Percentiles rank a stretch among this genome's conserved stretches.
These are phyloP conservation scores for Metschnikowia henanensis DNA, from an alignment of 805 yeast species.

Conservation along the genomic window DNA sequence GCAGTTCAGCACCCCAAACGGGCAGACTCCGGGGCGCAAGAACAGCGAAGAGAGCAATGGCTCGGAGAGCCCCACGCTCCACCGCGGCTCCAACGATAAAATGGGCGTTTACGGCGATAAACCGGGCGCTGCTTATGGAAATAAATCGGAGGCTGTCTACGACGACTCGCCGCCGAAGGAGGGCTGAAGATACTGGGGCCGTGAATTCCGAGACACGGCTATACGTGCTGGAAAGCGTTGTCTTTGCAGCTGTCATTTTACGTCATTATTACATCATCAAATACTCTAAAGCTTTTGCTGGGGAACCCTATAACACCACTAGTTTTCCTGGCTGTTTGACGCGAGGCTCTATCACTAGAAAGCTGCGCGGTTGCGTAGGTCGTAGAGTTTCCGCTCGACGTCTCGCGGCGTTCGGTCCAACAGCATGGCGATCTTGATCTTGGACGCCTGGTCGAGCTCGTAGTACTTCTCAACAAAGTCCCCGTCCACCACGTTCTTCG, in stretches of 20 bases:
- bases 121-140: no score
- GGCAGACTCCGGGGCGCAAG: slow-evolving; percentile 42
- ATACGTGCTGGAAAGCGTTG: background rate
- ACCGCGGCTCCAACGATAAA: slow-evolving; percentile 20
- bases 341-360: slow-evolving; percentile 17
- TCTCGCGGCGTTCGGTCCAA: slow-evolving; percentile 50
- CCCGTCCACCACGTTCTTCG: slow-evolving; percentile 79
- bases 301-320: no score
- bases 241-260: background rate
- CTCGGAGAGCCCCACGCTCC: slow-evolving; percentile 41
- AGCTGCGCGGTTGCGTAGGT: slow-evolving; percentile 47
- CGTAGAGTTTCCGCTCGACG: slow-evolving; percentile 51
- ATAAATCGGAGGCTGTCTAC: slow-evolving; percentile 3
- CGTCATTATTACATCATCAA: background rate
- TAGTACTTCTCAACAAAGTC: slow-evolving; percentile 70
- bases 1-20: slow-evolving; percentile 59
- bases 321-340: no score
- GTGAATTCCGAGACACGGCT: background rate
- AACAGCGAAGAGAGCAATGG: slow-evolving; percentile 39
- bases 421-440: slow-evolving; percentile 38
- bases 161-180: slow-evolving; percentile 14
- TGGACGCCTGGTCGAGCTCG: slow-evolving; percentile 31
- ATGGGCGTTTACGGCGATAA: no score
- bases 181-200: background rate
- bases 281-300: no score